phyloP scores from a whole-genome alignment of 257 asterid genomes.

The Solanum raphanifolium region DNA sequence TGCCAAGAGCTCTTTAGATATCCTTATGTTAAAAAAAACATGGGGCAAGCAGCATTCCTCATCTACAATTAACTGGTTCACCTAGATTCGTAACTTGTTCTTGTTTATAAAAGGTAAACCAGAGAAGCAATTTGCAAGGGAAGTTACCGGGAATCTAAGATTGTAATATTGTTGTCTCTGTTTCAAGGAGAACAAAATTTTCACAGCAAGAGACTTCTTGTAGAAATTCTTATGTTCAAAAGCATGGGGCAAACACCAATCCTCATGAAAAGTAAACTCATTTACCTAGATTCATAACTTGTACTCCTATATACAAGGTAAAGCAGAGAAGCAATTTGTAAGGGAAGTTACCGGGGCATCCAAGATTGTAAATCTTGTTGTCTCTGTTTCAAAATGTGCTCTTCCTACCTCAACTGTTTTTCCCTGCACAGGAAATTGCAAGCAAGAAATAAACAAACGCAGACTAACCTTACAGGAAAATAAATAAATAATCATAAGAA shows the following conservation, averaged over 20 bases:
- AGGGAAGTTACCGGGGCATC: conserved; percentile 81
- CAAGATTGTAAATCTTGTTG: conserved; percentile 86
- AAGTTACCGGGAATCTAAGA: conserved; percentile 86
- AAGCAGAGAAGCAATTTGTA: background rate
- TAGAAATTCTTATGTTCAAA: background rate
- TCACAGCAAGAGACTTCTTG: background rate
- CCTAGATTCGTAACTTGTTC: background rate
- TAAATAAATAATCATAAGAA: background rate
- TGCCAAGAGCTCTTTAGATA: background rate
- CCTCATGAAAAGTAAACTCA: background rate
- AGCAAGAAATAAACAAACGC: background rate
- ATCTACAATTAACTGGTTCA: background rate
- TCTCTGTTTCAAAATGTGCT: conserved; percentile 96
- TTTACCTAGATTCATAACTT: background rate
- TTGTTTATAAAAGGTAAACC: background rate
- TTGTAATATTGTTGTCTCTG: conserved; percentile 80
- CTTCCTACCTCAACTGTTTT: conserved; percentile 98
- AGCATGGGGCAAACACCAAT: background rate
- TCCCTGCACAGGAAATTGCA: conserved; percentile 37
- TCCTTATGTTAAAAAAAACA: background rate
- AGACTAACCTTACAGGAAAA: background rate
- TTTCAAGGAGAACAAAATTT: conserved; percentile 25
- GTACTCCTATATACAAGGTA: background rate
- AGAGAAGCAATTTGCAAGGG: background rate
- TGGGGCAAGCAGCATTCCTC: background rate